Conservation (phyloP, 441 rosid genomes). For the Gossypium davidsonii region DNA sequence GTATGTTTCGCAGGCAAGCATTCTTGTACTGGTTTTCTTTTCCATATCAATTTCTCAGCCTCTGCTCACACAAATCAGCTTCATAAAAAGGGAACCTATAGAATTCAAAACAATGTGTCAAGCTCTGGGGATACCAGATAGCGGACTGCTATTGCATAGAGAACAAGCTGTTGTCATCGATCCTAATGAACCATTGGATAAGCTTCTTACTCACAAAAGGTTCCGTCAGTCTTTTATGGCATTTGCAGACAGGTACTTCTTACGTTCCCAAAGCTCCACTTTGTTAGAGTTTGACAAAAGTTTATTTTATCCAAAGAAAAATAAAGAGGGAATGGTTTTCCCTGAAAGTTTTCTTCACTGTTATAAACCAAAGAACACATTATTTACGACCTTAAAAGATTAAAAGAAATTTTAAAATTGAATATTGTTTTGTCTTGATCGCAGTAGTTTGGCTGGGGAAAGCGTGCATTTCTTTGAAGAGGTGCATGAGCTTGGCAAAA, state of each 20-base stretch:
- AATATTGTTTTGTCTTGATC: constrained; percentile 16
- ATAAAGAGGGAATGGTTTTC: background rate
- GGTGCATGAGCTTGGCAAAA: constrained; percentile 72
- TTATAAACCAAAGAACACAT: background rate
- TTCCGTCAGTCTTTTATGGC: constrained; percentile 83
- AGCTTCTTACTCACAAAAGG: constrained; percentile 67
- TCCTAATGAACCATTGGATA: constrained; percentile 70
- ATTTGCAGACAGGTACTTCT: constrained; percentile 74
- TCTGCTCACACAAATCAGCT: constrained; percentile 76
- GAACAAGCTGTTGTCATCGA: constrained; percentile 42
- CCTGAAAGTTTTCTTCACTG: background rate
- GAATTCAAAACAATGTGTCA: constrained; percentile 70
- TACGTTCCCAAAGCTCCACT: constrained; percentile 4
- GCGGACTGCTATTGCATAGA: constrained; percentile 55
- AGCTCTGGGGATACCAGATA: constrained; percentile 86
- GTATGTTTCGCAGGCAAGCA: constrained; percentile 47
- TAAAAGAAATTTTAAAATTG: background rate
- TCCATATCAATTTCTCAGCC: constrained; percentile 86
- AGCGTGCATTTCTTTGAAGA: constrained; percentile 84
- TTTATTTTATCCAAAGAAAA: background rate
- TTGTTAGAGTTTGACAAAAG: background rate
- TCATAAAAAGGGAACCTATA: constrained; percentile 57
- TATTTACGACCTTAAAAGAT: background rate
- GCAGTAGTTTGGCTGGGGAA: constrained; percentile 90
- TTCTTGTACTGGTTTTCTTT: constrained; percentile 67